Percentiles rank a stretch among this genome's conserved stretches.
phyloP scores from a whole-genome alignment of 2,329 filamentous ascomycete species.

The Trematosphaeria pertusa region DNA sequence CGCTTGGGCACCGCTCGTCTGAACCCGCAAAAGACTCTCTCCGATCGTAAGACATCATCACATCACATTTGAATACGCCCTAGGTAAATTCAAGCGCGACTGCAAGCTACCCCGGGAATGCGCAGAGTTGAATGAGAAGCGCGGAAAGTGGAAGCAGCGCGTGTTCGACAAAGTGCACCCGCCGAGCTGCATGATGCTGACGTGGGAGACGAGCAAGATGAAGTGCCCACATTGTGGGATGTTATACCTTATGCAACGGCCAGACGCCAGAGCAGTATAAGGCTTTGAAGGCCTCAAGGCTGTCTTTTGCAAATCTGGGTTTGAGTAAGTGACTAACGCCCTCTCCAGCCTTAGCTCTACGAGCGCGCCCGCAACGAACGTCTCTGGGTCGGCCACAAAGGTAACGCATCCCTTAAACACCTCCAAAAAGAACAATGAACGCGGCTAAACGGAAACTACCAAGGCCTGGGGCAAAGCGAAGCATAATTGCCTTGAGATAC shows the following conservation, averaged over 20 bases:
- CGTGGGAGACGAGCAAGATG: slow-evolving; percentile 2
- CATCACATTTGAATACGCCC: too few relatives aligned
- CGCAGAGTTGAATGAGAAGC: background rate
- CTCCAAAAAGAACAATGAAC: background rate
- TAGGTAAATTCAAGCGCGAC: too few relatives aligned
- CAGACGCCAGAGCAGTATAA: background rate
- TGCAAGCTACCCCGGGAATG: background rate
- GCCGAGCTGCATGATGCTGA: background rate
- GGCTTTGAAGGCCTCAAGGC: background rate
- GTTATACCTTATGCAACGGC: too few relatives aligned
- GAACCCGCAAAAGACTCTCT: too few relatives aligned
- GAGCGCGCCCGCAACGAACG: background rate
- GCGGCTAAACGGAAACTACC: background rate
- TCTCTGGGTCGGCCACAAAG: background rate
- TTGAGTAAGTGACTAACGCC: too few relatives aligned
- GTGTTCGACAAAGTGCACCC: background rate
- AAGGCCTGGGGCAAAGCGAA: background rate
- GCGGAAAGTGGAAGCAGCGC: background rate
- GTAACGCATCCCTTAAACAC: background rate
- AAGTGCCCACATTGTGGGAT: background rate
- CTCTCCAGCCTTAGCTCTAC: background rate
- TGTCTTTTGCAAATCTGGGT: background rate
- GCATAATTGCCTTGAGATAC: background rate
- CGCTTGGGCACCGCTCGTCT: too few relatives aligned
- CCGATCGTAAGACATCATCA: too few relatives aligned